Conservation (phyloP, 73 alveolate species). For the Breviolum minutum region DNA sequence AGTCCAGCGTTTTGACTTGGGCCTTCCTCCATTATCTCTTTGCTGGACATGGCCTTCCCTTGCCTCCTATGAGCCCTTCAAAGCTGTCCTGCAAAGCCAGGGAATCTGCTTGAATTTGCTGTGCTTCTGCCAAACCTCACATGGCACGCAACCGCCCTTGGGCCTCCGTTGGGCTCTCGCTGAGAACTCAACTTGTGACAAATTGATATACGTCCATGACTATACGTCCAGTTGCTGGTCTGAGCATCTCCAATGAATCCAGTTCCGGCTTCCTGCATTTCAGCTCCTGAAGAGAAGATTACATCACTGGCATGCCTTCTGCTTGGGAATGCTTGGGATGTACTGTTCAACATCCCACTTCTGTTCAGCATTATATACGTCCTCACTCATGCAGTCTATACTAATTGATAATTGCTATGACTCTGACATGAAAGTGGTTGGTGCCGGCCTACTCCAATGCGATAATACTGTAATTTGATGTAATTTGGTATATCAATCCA, state of each 20-base stretch:
- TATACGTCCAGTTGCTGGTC: not conserved
- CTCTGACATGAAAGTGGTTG: too few relatives aligned
- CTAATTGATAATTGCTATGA: too few relatives aligned
- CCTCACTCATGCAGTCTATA: too few relatives aligned
- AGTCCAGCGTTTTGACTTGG: too few relatives aligned
- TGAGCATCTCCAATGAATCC: not conserved
- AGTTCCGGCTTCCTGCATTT: not conserved
- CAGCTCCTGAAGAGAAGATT: not conserved
- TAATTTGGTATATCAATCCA: not conserved
- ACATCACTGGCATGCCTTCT: too few relatives aligned
- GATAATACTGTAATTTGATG: not conserved
- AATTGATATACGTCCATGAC: not conserved
- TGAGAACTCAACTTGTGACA: not conserved
- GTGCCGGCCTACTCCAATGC: not conserved
- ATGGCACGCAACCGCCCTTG: not conserved
- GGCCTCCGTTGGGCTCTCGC: not conserved
- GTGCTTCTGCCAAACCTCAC: conserved; percentile 66
- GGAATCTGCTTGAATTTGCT: conserved; percentile 51
- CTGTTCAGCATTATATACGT: too few relatives aligned
- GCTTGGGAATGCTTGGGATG: too few relatives aligned
- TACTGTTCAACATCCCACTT: too few relatives aligned
- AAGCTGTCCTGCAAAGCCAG: conserved; percentile 22
- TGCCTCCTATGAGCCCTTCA: not conserved
- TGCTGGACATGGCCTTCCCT: not conserved
- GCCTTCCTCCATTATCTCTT: too few relatives aligned